These are phyloP conservation scores for Arthrobotrys musiformis DNA, from an alignment of 2,329 filamentous ascomycete species.

Conservation along the genomic window DNA sequence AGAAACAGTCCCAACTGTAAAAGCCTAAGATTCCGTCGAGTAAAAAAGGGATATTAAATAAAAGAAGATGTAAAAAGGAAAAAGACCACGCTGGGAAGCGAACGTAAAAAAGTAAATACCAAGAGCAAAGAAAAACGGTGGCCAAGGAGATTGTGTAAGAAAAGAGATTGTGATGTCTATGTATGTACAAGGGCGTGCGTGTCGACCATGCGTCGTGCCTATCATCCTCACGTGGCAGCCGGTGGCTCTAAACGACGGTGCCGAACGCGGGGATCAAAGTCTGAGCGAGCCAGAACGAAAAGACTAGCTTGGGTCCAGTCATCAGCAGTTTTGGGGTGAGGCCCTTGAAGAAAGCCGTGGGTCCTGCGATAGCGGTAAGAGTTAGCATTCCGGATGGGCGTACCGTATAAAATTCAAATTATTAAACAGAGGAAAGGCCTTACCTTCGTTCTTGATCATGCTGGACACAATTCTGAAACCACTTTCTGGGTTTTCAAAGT, in stretches of 20 bases:
- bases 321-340: conserved; percentile 96
- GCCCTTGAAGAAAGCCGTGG: conserved; percentile 94
- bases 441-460: conserved; percentile 91
- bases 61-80: no score
- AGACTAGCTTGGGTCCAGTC: conserved; percentile 98
- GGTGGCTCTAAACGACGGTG: conserved; percentile 42
- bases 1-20: neutral
- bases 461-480: conserved; percentile 90
- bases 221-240: neutral
- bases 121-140: neutral
- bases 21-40: neutral
- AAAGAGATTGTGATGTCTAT: conserved; percentile 6
- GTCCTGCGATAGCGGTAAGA: conserved; percentile 54
- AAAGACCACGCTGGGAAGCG: neutral
- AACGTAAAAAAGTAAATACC: neutral
- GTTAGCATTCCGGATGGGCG: neutral
- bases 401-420: neutral
- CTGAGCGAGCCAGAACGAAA: conserved; percentile 99
- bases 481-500: conserved; percentile 97
- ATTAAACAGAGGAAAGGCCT: no score
- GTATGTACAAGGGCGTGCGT: conserved; percentile 2
- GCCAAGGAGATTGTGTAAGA: neutral
- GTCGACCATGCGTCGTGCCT: neutral
- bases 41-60: neutral
- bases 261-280: conserved; percentile 95